phyloP scores from a whole-genome alignment of 2,329 filamentous ascomycete genomes.

The Meredithiella fracta region DNA sequence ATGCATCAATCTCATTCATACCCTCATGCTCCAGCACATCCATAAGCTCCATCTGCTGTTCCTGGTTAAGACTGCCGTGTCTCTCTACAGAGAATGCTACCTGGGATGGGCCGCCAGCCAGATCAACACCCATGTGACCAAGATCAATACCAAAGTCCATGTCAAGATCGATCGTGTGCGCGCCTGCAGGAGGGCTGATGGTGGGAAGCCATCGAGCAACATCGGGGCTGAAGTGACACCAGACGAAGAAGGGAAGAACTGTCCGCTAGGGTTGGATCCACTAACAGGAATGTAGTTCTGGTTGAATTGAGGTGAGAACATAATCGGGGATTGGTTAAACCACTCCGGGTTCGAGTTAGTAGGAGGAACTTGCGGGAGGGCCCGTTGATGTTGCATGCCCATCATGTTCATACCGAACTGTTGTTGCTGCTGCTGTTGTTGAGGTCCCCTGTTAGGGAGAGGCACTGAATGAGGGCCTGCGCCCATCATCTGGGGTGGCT shows the following conservation, averaged over 20 bases:
- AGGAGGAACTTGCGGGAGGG: constrained; percentile 17
- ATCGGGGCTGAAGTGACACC: constrained; percentile 25
- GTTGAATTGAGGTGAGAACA: constrained; percentile 15
- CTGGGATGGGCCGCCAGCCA: constrained; percentile 16
- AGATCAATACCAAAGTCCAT: constrained; percentile 21
- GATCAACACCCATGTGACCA: constrained; percentile 16
- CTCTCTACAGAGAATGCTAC: constrained; percentile 29
- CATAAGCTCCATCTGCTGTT: constrained; percentile 74
- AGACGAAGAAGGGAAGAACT: constrained; percentile 25
- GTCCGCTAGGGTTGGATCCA: constrained; percentile 7
- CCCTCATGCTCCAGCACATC: constrained; percentile 57
- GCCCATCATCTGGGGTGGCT: constrained; percentile 11
- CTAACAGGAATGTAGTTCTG: constrained; percentile 4
- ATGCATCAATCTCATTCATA: constrained; percentile 43
- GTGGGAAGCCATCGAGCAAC: constrained; percentile 19
- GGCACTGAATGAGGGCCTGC: constrained; percentile 1
- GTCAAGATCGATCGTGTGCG: constrained; percentile 12
- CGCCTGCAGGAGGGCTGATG: constrained; percentile 13
- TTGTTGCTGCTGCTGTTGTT: constrained; percentile 13
- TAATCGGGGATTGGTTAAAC: constrained; percentile 13
- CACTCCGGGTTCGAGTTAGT: constrained; percentile 1
- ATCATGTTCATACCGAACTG: not conserved
- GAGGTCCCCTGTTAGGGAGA: constrained; percentile 5
- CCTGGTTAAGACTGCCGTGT: constrained; percentile 56
- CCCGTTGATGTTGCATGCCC: constrained; percentile 19